Evolutionary conservation across 2,329 filamentous ascomycete species (phyloP).

Genomic region (Colletotrichum sp.): DNA sequence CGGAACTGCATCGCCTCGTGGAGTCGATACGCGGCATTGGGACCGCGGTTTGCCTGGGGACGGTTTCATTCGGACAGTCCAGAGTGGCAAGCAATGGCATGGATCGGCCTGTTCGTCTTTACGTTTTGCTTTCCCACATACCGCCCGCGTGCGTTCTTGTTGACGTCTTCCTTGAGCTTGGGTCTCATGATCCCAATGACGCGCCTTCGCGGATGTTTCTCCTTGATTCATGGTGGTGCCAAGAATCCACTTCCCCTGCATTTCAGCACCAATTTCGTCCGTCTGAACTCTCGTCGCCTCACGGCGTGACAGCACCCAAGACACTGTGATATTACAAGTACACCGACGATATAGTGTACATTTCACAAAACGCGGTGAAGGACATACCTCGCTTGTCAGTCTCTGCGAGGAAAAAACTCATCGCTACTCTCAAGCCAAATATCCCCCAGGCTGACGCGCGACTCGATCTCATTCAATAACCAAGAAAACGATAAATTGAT

Average conservation of each 20-base stretch:
- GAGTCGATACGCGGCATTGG: background rate
- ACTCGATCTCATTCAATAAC: background rate
- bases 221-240: constrained; percentile 5
- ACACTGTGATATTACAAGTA: background rate
- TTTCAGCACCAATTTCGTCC: constrained; percentile 4
- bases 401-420: background rate
- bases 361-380: background rate
- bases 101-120: constrained; percentile 2
- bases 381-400: background rate
- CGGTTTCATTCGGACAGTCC: background rate
- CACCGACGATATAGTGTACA: background rate
- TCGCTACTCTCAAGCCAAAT: background rate
- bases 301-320: background rate
- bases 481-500: background rate
- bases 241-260: constrained; percentile 18
- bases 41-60: background rate
- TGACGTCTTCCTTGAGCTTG: background rate
- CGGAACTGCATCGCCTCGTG: background rate
- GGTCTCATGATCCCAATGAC: background rate
- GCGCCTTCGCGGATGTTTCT: background rate
- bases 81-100: background rate
- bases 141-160: background rate
- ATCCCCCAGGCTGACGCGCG: constrained; percentile 1
- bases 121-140: background rate
- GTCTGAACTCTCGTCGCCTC: background rate